These are phyloP conservation scores for Proliferodiscus dingleyae DNA, from an alignment of 2,329 filamentous ascomycete genomes.

Conservation along the genomic window DNA sequence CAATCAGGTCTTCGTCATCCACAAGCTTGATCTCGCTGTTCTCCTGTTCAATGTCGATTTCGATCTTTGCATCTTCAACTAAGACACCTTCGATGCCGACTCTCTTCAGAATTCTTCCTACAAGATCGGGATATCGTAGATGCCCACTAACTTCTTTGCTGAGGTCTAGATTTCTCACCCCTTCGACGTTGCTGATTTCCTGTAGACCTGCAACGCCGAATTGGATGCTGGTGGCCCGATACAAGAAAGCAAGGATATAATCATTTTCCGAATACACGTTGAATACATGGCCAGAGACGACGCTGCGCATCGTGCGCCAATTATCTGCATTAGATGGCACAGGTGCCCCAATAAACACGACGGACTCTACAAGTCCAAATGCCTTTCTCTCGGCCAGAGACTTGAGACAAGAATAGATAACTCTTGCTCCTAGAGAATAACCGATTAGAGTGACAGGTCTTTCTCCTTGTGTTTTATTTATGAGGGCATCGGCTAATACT, in stretches of 20 bases:
- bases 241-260: constrained; percentile 82
- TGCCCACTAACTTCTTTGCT: constrained; percentile 63
- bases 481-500: constrained; percentile 59
- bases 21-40: constrained; percentile 32
- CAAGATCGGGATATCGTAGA: constrained; percentile 61
- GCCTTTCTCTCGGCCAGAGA: constrained; percentile 55
- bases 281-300: constrained; percentile 77
- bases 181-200: constrained; percentile 59
- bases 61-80: constrained; percentile 28
- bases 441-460: constrained; percentile 58
- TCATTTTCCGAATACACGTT: constrained; percentile 89
- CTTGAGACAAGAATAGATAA: constrained; percentile 60
- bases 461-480: constrained; percentile 70
- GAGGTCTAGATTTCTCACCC: constrained; percentile 51
- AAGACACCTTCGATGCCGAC: constrained; percentile 64
- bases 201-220: constrained; percentile 83
- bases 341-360: constrained; percentile 75
- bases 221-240: constrained; percentile 75
- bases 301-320: constrained; percentile 73
- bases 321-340: constrained; percentile 65
- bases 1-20: constrained; percentile 10
- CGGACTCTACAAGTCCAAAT: constrained; percentile 62
- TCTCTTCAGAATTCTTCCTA: constrained; percentile 60
- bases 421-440: constrained; percentile 56
- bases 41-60: constrained; percentile 37